These are phyloP conservation scores for Saksenaea vasiformis DNA, from an alignment of 371 early-diverging fungal genomes.

Conservation along the genomic window DNA sequence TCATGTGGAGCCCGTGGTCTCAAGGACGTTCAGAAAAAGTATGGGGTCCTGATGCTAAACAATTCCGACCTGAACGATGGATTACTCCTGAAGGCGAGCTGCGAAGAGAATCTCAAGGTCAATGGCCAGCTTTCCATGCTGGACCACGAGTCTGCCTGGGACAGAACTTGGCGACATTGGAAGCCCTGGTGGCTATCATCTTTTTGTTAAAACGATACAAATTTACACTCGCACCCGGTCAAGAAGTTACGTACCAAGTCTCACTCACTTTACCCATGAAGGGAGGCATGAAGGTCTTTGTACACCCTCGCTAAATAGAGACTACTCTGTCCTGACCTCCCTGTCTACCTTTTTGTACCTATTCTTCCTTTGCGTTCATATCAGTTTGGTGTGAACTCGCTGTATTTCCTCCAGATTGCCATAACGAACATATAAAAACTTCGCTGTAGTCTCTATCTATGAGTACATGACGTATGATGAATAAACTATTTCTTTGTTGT, in stretches of 20 bases:
- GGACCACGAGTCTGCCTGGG: slow-evolving; percentile 73
- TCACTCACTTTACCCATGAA: slow-evolving; percentile 55
- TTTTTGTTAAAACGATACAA: slow-evolving; percentile 40
- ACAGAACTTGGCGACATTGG: slow-evolving; percentile 47
- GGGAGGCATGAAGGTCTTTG: slow-evolving; percentile 40
- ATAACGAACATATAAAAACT: too few relatives aligned
- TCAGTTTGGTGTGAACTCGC: too few relatives aligned
- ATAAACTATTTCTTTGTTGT: too few relatives aligned
- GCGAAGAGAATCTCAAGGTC: slow-evolving; percentile 39
- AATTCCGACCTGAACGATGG: slow-evolving; percentile 70
- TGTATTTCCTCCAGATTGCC: too few relatives aligned
- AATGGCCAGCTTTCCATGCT: slow-evolving; percentile 63
- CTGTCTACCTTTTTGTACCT: not conserved
- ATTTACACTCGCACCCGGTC: slow-evolving; percentile 43
- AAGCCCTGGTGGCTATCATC: slow-evolving; percentile 40
- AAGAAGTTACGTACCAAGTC: slow-evolving; percentile 29
- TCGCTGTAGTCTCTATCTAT: too few relatives aligned
- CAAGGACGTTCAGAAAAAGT: slow-evolving; percentile 53
- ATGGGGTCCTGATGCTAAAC: slow-evolving; percentile 63
- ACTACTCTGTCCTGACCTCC: not conserved
- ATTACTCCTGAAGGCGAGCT: slow-evolving; percentile 42
- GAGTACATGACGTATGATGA: too few relatives aligned
- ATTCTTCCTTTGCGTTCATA: not conserved
- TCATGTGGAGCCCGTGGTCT: slow-evolving; percentile 54
- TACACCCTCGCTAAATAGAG: slow-evolving; percentile 10